Evolutionary conservation across 768 basidiomycete genomes (phyloP).

Genomic region (Tephrocybe sp.): DNA sequence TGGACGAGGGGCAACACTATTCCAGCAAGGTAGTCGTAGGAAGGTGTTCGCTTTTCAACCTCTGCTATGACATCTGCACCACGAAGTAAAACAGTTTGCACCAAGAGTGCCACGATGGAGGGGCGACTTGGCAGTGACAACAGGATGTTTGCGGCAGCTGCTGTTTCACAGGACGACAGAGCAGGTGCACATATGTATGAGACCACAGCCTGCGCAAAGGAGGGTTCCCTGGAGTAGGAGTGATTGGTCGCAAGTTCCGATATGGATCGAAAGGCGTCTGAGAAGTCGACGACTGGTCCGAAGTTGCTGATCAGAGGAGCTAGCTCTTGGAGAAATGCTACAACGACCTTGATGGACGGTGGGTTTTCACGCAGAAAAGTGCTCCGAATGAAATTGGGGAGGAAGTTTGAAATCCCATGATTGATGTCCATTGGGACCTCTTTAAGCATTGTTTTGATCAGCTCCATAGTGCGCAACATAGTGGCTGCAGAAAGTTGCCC

Average conservation of each 20-base stretch:
- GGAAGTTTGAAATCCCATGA: constrained; percentile 47
- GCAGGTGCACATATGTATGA: constrained; percentile 45
- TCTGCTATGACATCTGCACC: constrained; percentile 54
- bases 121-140: constrained; percentile 39
- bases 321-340: constrained; percentile 54
- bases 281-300: constrained; percentile 52
- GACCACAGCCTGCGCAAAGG: constrained; percentile 49
- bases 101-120: constrained; percentile 39
- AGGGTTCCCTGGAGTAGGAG: constrained; percentile 48
- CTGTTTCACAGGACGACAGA: constrained; percentile 46
- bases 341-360: constrained; percentile 47
- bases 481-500: constrained; percentile 44
- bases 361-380: constrained; percentile 47
- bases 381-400: constrained; percentile 50
- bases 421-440: constrained; percentile 42
- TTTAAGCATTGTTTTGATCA: constrained; percentile 55
- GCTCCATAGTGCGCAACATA: constrained; percentile 49
- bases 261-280: constrained; percentile 55
- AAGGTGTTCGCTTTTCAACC: constrained; percentile 54
- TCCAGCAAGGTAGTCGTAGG: constrained; percentile 61
- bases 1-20: constrained; percentile 64
- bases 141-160: constrained; percentile 40
- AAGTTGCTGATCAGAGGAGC: constrained; percentile 55
- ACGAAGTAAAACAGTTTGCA: constrained; percentile 46
- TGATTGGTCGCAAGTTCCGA: constrained; percentile 42